Conservation (phyloP, 208 protist species). For the Crithidia acanthocephali region DNA sequence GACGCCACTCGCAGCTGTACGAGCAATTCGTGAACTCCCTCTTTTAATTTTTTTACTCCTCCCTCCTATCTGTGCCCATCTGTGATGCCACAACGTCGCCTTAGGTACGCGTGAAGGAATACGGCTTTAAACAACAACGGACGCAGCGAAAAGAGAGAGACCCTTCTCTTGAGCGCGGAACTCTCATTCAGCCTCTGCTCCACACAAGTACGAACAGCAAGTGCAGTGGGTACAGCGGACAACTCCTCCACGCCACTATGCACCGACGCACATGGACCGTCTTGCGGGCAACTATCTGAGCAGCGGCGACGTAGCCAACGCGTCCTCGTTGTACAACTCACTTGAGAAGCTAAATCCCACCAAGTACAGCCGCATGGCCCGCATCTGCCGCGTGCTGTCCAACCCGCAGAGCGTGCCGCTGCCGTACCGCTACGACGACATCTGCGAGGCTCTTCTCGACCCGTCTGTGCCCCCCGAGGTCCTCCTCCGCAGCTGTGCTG, state of each 20-base stretch:
- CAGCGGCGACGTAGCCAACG: slow-evolving; percentile 73
- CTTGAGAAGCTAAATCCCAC: slow-evolving; percentile 71
- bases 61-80: too few relatives aligned
- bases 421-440: slow-evolving; percentile 75
- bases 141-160: too few relatives aligned
- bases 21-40: too few relatives aligned
- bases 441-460: slow-evolving; percentile 84
- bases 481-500: slow-evolving; percentile 42
- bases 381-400: slow-evolving; percentile 72
- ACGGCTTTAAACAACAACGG: too few relatives aligned
- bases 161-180: too few relatives aligned
- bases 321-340: slow-evolving; percentile 73
- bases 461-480: slow-evolving; percentile 53
- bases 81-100: too few relatives aligned
- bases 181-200: too few relatives aligned
- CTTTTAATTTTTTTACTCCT: too few relatives aligned
- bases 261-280: slow-evolving; percentile 57
- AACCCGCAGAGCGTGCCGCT: slow-evolving; percentile 69
- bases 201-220: too few relatives aligned
- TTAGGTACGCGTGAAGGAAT: too few relatives aligned
- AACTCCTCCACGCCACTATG: neutral
- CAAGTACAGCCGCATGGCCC: slow-evolving; percentile 72
- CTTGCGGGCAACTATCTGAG: slow-evolving; percentile 70
- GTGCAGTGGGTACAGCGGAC: neutral
- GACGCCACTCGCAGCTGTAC: too few relatives aligned